Conservation (phyloP, 306 rosid genomes). For the Fragaria ananassa region DNA sequence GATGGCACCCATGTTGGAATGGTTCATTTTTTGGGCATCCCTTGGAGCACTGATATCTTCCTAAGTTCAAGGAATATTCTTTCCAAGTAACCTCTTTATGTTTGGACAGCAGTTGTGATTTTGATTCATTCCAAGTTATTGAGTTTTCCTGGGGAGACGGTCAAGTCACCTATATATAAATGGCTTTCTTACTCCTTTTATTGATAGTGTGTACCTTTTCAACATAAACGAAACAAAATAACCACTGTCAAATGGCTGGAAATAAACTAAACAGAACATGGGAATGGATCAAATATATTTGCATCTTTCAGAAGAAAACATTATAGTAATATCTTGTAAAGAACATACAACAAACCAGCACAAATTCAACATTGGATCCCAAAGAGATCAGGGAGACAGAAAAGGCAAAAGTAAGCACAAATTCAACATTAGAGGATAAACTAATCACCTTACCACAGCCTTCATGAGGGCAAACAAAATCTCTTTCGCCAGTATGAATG, state of each 20-base stretch:
- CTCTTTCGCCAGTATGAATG: slow-evolving; percentile 94
- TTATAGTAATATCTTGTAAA: not conserved
- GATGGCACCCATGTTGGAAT: not conserved
- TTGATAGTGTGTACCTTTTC: not conserved
- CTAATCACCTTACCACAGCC: slow-evolving; percentile 98
- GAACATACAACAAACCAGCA: not conserved
- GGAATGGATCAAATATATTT: not conserved
- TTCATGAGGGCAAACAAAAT: slow-evolving; percentile 89
- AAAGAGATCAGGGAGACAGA: not conserved
- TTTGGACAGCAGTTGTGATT: not conserved
- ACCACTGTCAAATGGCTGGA: not conserved
- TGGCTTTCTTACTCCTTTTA: not conserved
- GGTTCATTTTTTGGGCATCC: not conserved
- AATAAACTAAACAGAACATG: not conserved
- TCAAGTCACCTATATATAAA: not conserved
- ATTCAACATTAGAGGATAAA: slow-evolving; percentile 22
- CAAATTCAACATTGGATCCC: not conserved
- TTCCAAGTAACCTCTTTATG: not conserved
- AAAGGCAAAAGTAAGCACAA: slow-evolving; percentile 6
- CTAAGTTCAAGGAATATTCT: not conserved
- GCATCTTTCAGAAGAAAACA: not conserved
- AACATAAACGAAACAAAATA: not conserved
- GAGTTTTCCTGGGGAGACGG: not conserved
- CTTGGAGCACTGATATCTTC: not conserved
- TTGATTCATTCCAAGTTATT: not conserved